phyloP scores from a whole-genome alignment of 179 eudicot genomes.

The Drosera spatulata region DNA sequence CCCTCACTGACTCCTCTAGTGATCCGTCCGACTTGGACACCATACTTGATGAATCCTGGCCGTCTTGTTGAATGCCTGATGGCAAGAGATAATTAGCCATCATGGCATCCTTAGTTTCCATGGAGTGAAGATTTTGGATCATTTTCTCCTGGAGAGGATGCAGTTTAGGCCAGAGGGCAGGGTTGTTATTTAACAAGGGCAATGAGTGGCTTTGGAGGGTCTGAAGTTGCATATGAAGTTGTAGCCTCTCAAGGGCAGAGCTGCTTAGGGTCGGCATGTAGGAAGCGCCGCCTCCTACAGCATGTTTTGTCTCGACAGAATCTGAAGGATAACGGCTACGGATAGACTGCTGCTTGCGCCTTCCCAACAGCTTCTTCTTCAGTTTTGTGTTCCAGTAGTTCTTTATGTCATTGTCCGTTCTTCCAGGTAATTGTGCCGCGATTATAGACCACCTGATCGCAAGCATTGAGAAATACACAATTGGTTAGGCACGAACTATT shows the following conservation, averaged over 20 bases:
- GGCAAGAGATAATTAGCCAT: background rate
- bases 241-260: slow-evolving; percentile 90
- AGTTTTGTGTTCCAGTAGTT: slow-evolving; percentile 43
- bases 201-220: slow-evolving; percentile 33
- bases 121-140: slow-evolving; percentile 36
- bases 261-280: slow-evolving; percentile 34
- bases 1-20: background rate
- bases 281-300: slow-evolving; percentile 11
- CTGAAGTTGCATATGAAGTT: slow-evolving; percentile 88
- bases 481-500: background rate
- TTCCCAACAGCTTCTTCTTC: slow-evolving; percentile 63
- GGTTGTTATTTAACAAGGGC: slow-evolving; percentile 30
- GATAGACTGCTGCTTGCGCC: slow-evolving; percentile 32
- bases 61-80: background rate
- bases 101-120: background rate
- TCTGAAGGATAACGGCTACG: slow-evolving; percentile 4
- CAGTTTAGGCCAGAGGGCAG: slow-evolving; percentile 67
- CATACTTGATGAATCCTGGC: background rate
- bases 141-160: slow-evolving; percentile 68
- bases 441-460: slow-evolving; percentile 33
- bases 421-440: slow-evolving; percentile 38
- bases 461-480: background rate
- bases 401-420: slow-evolving; percentile 43
- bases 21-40: background rate
- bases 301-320: slow-evolving; percentile 22